Evolutionary conservation across 805 yeast genomes (phyloP), one percentile per base, ranked within the genome.

Genomic region (Tetrapisispora pingtungensis): DNA sequence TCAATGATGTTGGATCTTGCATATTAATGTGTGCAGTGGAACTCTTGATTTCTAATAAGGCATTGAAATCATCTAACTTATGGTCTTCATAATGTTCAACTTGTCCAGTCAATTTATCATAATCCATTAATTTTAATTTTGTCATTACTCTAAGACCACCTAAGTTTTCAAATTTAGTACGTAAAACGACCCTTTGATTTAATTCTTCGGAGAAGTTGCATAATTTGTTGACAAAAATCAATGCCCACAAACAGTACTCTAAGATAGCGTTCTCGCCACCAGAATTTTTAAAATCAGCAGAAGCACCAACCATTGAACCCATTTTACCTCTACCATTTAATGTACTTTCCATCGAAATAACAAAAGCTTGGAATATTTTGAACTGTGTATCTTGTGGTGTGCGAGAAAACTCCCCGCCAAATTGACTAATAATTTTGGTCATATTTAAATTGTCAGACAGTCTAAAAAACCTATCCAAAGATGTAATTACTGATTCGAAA

Each of bases 301-400:
- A 81, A 0, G 96, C 95, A 1, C 97, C 97, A 8, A 90, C 97
- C 55, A 82, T 63, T 0, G 96, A 85, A 10, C 96, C 96, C 74
- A 84, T 72, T 54, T 79, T 82, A 7, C 97, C 97, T 53, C 89
- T 74, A 2, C 96, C 96, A 45, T 80, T 86, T 36, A 87, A 55
- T 0, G 89, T 81, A 40, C 73, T 75, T 41, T 74, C 81, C 3
- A 86, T 80, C 12, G 78, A 66, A 40, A 68, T 64, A 37, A 86
- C 57, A 96, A 96, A 87, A 32, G 81, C 72, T 48, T 80, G 84
- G 52, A 82, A 75, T 49, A 69, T 66, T 41, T 57, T 58, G 14
- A 65, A 51, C 18, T 53, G 55, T 30, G 53, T 49, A 27, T 54
- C 53, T 26, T 46, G 35, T 27, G 46, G 48, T 17, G 46, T 38